Conservation (phyloP, 345 rosid genomes). For the Mercurialis annua region DNA sequence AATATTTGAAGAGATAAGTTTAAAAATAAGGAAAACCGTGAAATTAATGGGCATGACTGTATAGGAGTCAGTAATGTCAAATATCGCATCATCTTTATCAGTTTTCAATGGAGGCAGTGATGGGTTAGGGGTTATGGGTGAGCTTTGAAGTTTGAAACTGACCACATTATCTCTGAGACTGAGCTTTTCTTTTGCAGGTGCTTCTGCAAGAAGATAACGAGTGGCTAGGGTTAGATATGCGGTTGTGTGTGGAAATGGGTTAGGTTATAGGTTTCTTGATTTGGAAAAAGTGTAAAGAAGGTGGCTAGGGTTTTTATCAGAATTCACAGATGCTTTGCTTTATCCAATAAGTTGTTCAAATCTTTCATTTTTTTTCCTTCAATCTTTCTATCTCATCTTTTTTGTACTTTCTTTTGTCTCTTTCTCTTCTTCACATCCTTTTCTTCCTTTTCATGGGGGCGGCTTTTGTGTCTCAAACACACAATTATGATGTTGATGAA, state of each 20-base stretch:
- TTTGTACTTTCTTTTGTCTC: slow-evolving; percentile 37
- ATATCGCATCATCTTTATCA: background rate
- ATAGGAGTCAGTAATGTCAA: background rate
- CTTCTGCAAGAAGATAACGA: slow-evolving; percentile 14
- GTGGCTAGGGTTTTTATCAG: slow-evolving; percentile 37
- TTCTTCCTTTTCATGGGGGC: background rate
- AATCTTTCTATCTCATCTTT: slow-evolving; percentile 1
- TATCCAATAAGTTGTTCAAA: slow-evolving; percentile 13
- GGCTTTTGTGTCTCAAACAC: too few relatives aligned
- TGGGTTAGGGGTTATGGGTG: background rate
- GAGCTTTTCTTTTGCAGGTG: slow-evolving; percentile 9
- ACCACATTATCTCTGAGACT: background rate
- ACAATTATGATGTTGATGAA: too few relatives aligned
- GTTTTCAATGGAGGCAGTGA: too few relatives aligned
- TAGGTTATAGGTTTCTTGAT: slow-evolving; percentile 12
- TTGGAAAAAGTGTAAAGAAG: slow-evolving; percentile 32
- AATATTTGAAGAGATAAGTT: too few relatives aligned
- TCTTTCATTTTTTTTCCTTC: background rate
- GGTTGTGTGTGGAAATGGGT: background rate
- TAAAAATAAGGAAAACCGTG: too few relatives aligned
- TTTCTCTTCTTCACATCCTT: background rate
- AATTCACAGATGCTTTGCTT: background rate
- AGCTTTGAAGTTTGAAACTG: slow-evolving; percentile 21
- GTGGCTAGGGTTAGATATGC: background rate
- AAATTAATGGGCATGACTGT: background rate